Conservation (phyloP, 202 grass and related monocot species). For the Dendrocalamus latiflorus region DNA sequence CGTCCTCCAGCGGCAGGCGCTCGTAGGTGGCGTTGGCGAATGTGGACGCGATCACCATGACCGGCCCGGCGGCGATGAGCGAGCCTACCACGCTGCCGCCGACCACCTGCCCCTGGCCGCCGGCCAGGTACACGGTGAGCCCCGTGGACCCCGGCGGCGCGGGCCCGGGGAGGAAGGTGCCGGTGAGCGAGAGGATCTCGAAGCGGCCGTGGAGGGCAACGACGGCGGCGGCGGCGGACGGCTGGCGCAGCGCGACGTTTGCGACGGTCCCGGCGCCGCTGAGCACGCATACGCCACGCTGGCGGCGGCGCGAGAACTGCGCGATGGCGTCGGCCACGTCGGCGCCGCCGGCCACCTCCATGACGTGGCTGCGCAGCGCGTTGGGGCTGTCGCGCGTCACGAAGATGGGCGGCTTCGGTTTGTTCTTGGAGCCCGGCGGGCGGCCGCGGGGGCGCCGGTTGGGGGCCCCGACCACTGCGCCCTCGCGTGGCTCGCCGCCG, state of each 20-base stretch:
- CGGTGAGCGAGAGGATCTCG: constrained; percentile 93
- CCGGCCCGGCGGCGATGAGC: constrained; percentile 67
- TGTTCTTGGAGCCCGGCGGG: constrained; percentile 37
- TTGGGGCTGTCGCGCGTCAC: too few relatives aligned
- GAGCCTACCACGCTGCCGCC: constrained; percentile 80
- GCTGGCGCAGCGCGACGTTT: constrained; percentile 87
- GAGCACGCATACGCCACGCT: constrained; percentile 92
- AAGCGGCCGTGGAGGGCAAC: constrained; percentile 83
- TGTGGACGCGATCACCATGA: constrained; percentile 93
- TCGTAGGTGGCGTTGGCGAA: constrained; percentile 96
- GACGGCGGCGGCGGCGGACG: constrained; percentile 65
- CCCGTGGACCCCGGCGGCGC: constrained; percentile 84
- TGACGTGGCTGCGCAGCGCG: constrained; percentile 39
- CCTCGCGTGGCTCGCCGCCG: constrained; percentile 54
- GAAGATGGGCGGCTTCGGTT: too few relatives aligned
- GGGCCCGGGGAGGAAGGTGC: constrained; percentile 85
- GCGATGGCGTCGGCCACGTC: constrained; percentile 89
- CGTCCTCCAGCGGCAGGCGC: constrained; percentile 72
- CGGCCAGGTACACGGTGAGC: constrained; percentile 86
- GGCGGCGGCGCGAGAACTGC: constrained; percentile 79
- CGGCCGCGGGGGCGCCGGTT: constrained; percentile 83
- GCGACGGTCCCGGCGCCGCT: constrained; percentile 84
- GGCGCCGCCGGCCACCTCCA: constrained; percentile 86
- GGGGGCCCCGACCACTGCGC: constrained; percentile 42
- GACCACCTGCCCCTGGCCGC: constrained; percentile 85